Base-by-base conservation (phyloP, 352 stramenopile genomes). In the Phytophthora brassicae region DNA sequence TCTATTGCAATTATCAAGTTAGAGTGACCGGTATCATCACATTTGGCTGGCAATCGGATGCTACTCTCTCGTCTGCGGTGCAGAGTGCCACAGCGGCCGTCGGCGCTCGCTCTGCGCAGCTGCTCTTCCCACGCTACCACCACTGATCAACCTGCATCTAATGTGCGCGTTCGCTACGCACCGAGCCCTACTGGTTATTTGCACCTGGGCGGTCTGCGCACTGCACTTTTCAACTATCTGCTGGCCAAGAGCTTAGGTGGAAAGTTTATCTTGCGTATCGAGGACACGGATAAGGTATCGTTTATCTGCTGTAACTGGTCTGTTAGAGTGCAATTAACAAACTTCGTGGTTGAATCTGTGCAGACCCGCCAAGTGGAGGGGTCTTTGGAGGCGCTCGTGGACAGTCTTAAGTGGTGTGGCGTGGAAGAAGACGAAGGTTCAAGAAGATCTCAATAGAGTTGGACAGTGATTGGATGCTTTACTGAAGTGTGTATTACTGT, bases 361-460 rank as follows among this genome's bases (percentile, higher is more conserved):
- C 42, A 84, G 75, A 96, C 84, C 12, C 89, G 92, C 4, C 84
- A 95, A 67, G 85, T 97, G 35, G 72, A 90, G 12, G 88, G 88
- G 6, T 96, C 90, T 0, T 50, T 92, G 14, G 89, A 97, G 22
- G 78, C 86, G 38, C 81, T 98, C 2, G 66, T 94, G n/a, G 70
- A 86, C 31, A 95, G 82, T 16, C 73, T 99, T 53, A 77, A 86
- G 42, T 99, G 96, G 96, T 92, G 98, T 31, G 95, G 95, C n/a
- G 68, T 99, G 5, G 61, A 90, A n/a, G 98, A 97, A 72, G 97
- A 99, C 68, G 97, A 99, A 90, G 97, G 84, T 92, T 36, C 29
- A 45, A 14, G 16, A 8, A 9, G 17, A 17, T 16, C 2, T 4
- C 33, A 17, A 19, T 23, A 24, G 13, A 43, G 12, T 6, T 23